Evolutionary conservation across 116 monocot genomes (phyloP), one percentile per base, ranked within the genome.

Genomic region (Posidonia oceanica): DNA sequence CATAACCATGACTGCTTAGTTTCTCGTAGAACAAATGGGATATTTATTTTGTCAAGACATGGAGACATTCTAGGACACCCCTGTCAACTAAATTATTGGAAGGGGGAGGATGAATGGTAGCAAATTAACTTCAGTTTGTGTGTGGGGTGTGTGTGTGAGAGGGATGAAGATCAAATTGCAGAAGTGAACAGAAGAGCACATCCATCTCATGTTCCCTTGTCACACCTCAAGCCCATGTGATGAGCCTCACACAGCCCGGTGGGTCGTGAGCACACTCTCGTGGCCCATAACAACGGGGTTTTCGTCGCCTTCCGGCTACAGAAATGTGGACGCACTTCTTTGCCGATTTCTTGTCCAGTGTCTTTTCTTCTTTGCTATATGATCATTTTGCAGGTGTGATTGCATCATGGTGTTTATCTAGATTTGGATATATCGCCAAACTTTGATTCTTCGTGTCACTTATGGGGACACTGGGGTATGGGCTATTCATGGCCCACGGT

Each of bases 231-330:
- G 66, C 41, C 66, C 66, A 66, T 42, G 66, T 66, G 66, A 66
- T 4, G 42, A 38, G 63, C 36, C 36, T 36, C 63, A 14, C 60
- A 61, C 62, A 62, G 29, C 61, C 61, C 61, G 1, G 21, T 10
- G 64, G 64, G 39, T 39, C 18, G 65, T 41, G 65, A 37, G 40
- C 65, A 29, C 29, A 29, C 29, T 29, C 65, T 41, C 3, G 7
- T 65, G 40, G 16, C 18, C 65, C 22, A 36, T 29, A 13, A 62
- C 13, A 57, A 55, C 3, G 70, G 42, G 40, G 61, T 61, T 71
- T 48, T 10, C 71, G 60, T 72, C 71, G 44, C 42, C 48, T 72
- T 61, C 61, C 48, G 51, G 23, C 59, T 59, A 72, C 71, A 72
- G 60, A 5, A 14, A 36, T 11, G 14, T 63, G 14, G 54, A 48